These are phyloP conservation scores for Penicillium fimorum DNA, from an alignment of 495 filamentous ascomycete species.

Conservation along the genomic window DNA sequence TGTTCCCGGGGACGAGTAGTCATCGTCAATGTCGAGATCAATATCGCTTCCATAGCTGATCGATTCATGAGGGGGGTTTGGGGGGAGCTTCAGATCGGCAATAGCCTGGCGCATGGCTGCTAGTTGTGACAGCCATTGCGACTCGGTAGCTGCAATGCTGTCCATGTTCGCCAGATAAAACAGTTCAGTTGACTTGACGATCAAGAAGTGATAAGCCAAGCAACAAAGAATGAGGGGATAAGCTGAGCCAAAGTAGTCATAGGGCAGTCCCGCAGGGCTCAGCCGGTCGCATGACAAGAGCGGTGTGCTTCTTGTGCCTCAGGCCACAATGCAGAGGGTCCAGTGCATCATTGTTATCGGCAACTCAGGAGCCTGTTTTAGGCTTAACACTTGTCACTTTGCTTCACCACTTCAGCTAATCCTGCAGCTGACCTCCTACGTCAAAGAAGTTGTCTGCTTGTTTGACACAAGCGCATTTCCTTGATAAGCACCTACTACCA, in stretches of 20 bases:
- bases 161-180: constrained; percentile 24
- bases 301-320: constrained; percentile 7
- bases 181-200: neutral
- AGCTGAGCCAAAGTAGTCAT: constrained; percentile 8
- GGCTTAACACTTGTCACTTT: constrained; percentile 4
- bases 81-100: constrained; percentile 61
- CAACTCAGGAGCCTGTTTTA: constrained; percentile 7
- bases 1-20: constrained; percentile 58
- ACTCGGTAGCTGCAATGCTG: constrained; percentile 44
- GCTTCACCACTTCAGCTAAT: constrained; percentile 7
- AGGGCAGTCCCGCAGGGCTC: constrained; percentile 19
- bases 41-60: constrained; percentile 55
- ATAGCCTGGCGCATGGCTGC: constrained; percentile 71
- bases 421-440: neutral
- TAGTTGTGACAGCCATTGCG: constrained; percentile 70
- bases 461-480: neutral
- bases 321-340: constrained; percentile 10
- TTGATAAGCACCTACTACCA: neutral
- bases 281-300: constrained; percentile 13
- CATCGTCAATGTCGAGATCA: constrained; percentile 59
- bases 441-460: neutral
- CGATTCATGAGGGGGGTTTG: constrained; percentile 40
- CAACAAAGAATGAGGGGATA: constrained; percentile 5
- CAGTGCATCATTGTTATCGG: constrained; percentile 15
- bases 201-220: neutral